Base-by-base conservation (phyloP, 2,329 filamentous ascomycete species). In the Talaromyces sp. region DNA sequence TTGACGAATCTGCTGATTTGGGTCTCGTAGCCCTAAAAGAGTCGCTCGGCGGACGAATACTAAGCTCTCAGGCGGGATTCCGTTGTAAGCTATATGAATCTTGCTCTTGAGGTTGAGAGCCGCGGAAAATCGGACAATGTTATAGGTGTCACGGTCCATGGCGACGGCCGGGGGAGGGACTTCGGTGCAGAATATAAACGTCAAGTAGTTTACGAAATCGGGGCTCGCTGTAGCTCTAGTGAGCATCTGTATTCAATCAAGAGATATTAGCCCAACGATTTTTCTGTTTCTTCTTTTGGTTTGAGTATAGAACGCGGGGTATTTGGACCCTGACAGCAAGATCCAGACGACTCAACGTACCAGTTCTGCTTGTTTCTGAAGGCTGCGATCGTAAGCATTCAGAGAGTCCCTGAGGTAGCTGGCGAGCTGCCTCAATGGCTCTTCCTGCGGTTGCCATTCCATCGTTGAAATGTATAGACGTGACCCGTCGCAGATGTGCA, bases 81-180 rank as follows among this genome's bases (percentile, higher is more conserved):
- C 83, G 75, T 90, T 90, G 82, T 91, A 94, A 48, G 87, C 84
- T 57, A 86, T 80, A 74, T 87, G 90, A 76, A 98, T 86, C 75
- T 96, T 93, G 79, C 97, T 98, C 82, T 98, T 99, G 70, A 99
- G 85, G 87, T 97, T 95, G 73, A 98, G 88, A 64, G 91, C 93
- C 31, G 94, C 93, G 11, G 94, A 91, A 67, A 91, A 91, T 68
- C 95, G 90, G 67, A 96, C 89, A 60, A 92, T 81, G 76, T 90
- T 73, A 86, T 81, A 92, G 89, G 75, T 91, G 83, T 68, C 84
- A 74, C 70, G 61, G 83, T 85, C 74, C 91, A 81, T 68, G 83
- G 87, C 64, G 82, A 79, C 68, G 10, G 69, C 78, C 56, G 90
- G 87, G 63, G 80, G 77, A 60, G 84, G 82, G 68, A 88, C 84